Evolutionary conservation across 2,329 filamentous ascomycete genomes (phyloP), one percentile per base, ranked within the genome.

Genomic region (Xylaria sp.): DNA sequence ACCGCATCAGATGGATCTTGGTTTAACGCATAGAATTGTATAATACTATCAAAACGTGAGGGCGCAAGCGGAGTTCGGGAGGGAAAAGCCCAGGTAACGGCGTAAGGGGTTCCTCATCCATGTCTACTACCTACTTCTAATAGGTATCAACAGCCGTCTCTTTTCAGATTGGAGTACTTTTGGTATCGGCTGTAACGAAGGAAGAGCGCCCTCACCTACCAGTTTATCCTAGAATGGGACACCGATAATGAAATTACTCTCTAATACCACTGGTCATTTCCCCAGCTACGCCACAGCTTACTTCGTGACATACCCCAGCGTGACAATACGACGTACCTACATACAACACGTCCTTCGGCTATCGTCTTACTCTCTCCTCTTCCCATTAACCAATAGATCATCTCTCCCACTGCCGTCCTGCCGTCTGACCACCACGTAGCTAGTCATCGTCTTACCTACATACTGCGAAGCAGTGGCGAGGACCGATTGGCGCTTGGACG

Each of bases 51-150:
- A 65, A 63, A 40, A 47, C 35, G 35, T n/a, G 25, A 60, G 40
- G 54, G 58, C 61, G 25, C 44, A 57, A 44, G 44, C 42, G 68
- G 68, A 68, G 68, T 70, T 65, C n/a, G 42, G 47, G 62, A 50
- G 21, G 51, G 51, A 23, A 55, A 48, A 25, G 29, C 51, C 57
- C 32, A 40, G 23, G 68, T 25, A 62, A 48, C 27, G 64, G 68
- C 65, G 60, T 63, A 44, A 50, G 40, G 29, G 61, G 47, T 13
- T 48, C 18, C 60, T 57, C n/a, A 16, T 61, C 62, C 47, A 25
- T 53, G 48, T 64, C 51, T 58, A 61, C 27, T 44, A 16, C 48
- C 23, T 48, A 12, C 54, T 25, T 60, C 13, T 59, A 27, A 48
- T 42, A 64, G 18, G n/a, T 51, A 32, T 58, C 62, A 47, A 25